Conservation (phyloP, 192 early-diverging fungal species). For the Coemansia sp. region DNA sequence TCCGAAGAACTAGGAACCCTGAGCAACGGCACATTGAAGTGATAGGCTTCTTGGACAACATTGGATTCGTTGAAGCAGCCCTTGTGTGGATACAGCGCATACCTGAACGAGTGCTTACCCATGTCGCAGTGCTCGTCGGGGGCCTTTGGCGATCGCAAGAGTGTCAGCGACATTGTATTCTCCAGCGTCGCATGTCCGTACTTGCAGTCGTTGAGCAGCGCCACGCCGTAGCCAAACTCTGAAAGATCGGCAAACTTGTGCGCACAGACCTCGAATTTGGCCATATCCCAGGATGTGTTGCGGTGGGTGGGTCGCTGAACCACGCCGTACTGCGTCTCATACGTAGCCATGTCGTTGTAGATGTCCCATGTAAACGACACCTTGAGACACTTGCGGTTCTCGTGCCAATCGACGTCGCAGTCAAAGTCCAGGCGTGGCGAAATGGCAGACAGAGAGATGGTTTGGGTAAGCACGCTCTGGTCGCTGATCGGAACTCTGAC, state of each 20-base stretch:
- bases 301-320: slow-evolving; percentile 89
- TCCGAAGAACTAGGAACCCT: slow-evolving; percentile 18
- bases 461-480: slow-evolving; percentile 68
- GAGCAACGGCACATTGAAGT: slow-evolving; percentile 83
- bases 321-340: slow-evolving; percentile 92
- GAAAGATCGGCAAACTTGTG: slow-evolving; percentile 96
- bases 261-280: slow-evolving; percentile 92
- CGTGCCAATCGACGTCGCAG: slow-evolving; percentile 86
- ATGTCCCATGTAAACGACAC: slow-evolving; percentile 91
- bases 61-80: slow-evolving; percentile 80
- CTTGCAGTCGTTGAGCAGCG: slow-evolving; percentile 93
- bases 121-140: slow-evolving; percentile 58
- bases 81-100: slow-evolving; percentile 86
- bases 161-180: slow-evolving; percentile 77
- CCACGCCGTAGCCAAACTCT: slow-evolving; percentile 91
- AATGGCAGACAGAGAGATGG: slow-evolving; percentile 68
- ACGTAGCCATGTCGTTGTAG: slow-evolving; percentile 78
- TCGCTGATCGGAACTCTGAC: slow-evolving; percentile 64
- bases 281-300: slow-evolving; percentile 86
- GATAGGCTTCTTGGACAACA: slow-evolving; percentile 82
- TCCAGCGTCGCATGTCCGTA: slow-evolving; percentile 88
- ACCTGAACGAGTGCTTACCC: slow-evolving; percentile 78
- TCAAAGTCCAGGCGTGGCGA: slow-evolving; percentile 86
- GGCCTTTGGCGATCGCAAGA: slow-evolving; percentile 83
- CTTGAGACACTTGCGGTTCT: slow-evolving; percentile 85